Base-by-base conservation (phyloP, 192 early-diverging fungal genomes). In the Cetraspora pellucida region DNA sequence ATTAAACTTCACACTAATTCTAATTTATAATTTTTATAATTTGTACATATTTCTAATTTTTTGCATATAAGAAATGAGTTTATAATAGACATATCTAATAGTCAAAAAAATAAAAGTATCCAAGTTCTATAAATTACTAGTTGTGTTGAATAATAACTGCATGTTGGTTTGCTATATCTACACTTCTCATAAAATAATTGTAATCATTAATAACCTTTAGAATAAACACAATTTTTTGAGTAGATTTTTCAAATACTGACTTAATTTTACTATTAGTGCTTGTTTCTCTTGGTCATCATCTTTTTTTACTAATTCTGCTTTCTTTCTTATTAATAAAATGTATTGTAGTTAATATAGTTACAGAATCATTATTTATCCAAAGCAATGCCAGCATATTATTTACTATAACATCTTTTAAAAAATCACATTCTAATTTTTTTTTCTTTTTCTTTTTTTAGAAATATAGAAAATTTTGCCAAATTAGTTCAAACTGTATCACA, bases 291-390 rank as follows among this genome's bases (percentile, higher is more conserved):
- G 47, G 47, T 47, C 47, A 7, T 70, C 67, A 45, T 45, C 65
- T 5, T 11, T 75, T 17, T 27, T 37, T 21, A 21, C n/a, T 23
- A 16, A 75, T 37, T 37, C 55, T 76, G 23, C n/a, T n/a, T 30
- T 71, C 44, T 6, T 50, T 57, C 5, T 60, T 66, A 19, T 44
- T 27, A 50, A 77, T 74, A 8, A 37, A 25, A 63, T 83, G 75
- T 59, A 84, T 79, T 27, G 80, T 84, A 44, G 49, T 78, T 31
- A 84, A 61, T 75, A 81, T 84, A 11, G 76, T 71, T 13, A 80
- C 82, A 19, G 73, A 72, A 31, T 25, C 80, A 74, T 81, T 83
- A 49, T 83, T 80, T 14, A 70, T 70, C 82, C 78, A 83, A 2
- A 83, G 21, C 9, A 70, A 30, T 0, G 74, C 77, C 3, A 81